Conservation (phyloP, 768 basidiomycete species). For the Russula foetens region DNA sequence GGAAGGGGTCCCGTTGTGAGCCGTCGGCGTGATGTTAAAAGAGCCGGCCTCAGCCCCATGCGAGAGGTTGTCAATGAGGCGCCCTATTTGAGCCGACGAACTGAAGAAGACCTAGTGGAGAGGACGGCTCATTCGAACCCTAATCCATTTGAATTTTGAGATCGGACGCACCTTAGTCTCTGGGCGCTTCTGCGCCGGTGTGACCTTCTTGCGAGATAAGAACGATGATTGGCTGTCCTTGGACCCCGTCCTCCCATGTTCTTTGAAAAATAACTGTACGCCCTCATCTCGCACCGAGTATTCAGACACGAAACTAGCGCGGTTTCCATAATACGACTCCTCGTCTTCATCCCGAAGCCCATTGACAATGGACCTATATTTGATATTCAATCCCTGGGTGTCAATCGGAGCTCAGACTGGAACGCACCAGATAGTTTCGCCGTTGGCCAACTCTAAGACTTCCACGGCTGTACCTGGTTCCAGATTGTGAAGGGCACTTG, state of each 20-base stretch:
- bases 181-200: slow-evolving; percentile 50
- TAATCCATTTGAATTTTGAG: background rate
- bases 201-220: slow-evolving; percentile 50
- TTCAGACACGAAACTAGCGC: slow-evolving; percentile 69
- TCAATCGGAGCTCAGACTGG: background rate
- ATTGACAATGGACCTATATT: slow-evolving; percentile 69
- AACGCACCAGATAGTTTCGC: slow-evolving; percentile 76
- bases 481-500: slow-evolving; percentile 25
- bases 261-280: slow-evolving; percentile 70
- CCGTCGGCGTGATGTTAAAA: slow-evolving; percentile 63
- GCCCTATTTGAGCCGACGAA: slow-evolving; percentile 70
- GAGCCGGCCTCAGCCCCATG: slow-evolving; percentile 76
- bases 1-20: slow-evolving; percentile 7
- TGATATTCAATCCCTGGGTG: slow-evolving; percentile 8
- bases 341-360: slow-evolving; percentile 72
- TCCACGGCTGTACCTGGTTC: slow-evolving; percentile 61
- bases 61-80: slow-evolving; percentile 75
- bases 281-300: slow-evolving; percentile 52
- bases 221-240: slow-evolving; percentile 55
- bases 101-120: slow-evolving; percentile 59
- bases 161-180: slow-evolving; percentile 66
- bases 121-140: background rate
- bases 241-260: slow-evolving; percentile 58
- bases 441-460: slow-evolving; percentile 78
- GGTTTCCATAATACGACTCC: slow-evolving; percentile 57